Evolutionary conservation across 2,329 filamentous ascomycete species (phyloP), one percentile per base, ranked within the genome.

Genomic region (Calonectria fujianensis): DNA sequence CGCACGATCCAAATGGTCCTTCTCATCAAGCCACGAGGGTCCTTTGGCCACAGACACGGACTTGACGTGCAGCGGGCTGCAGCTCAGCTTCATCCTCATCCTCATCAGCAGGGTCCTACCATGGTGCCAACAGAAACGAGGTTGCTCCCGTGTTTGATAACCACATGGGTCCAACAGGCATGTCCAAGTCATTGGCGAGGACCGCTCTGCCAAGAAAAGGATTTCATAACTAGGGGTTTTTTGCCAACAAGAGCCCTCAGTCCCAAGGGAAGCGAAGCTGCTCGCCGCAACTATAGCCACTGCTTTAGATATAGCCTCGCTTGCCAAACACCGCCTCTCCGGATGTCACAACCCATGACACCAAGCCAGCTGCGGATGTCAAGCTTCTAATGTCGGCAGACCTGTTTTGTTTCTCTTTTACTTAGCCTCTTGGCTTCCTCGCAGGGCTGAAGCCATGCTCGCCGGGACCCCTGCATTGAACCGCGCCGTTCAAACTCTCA

Each of bases 361-460:
- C 35, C 14, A 32, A 18, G 18, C 11, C 20, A 13, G 2, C 29
- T 57, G 29, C 52, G 18, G 11, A 8, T n/a, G 11, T n/a, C 41
- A 20, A n/a, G 18, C 18, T 45, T 45, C 41, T n/a, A 10, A 18
- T n/a, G 32, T 39, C n/a, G n/a, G 3, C 32, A 9, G 14, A 27
- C 7, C 7, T 14, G n/a, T 14, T 59, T 4, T 37, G 11, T 20
- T 59, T 59, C 54, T 37, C 11, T 24, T 35, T 32, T 5, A 13
- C 14, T 37, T 16, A 35, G 35, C 20, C 32, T 59, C 52, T 14
- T 13, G 13, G 20, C 31, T 24, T 16, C 35, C 29, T 63, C 57
- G 27, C 57, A 63, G 57, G 57, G 57, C 57, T 63, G 57, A 41
- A 63, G 35, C 35, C 37, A 29, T 10, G 9, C n/a, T 18, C 57